Base-by-base conservation (phyloP, 1,139 yeast genomes). In the Sugiyamaella novakii region DNA sequence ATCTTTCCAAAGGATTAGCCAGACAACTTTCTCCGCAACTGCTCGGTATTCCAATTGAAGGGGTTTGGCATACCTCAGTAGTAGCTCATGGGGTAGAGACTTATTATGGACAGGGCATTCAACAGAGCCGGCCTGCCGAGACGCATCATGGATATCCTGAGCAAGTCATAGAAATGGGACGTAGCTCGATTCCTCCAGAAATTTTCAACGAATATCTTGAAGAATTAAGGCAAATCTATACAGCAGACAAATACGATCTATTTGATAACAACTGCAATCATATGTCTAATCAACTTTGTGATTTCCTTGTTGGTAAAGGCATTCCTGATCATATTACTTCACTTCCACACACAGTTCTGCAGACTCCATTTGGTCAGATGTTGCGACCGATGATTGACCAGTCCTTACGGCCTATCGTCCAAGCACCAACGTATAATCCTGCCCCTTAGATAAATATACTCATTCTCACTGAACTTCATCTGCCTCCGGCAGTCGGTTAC, bases 191-290 rank as follows among this genome's bases (percentile, higher is more conserved):
- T 2, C 75, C 79, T 11, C 69, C 70, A 31, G 86, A 80, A 7
- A 67, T 81, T 3, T 69, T 81, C 27, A 65, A 68, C 18, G 87
- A 80, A 40, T 82, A 74, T 59, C 57, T 83, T 40, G 70, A 69
- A 2, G 84, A 81, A 41, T 64, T 82, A 31, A 67, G 67, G 21
- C 72, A 71, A 10, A 76, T 72, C 21, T 82, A 74, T 59, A 71
- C 74, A 31, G 76, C 79, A 1, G 68, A 68, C 6, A 71, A 67
- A 19, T 83, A 83, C 62, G 81, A 82, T 55, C 66, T 83, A 54
- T 81, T 83, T 54, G 77, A 77, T 48, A 83, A 83, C 65, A 83
- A 83, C 61, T 83, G 89, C 64, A 83, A 83, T 65, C 85, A 83
- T 57, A 82, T 83, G 66, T 74, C 84, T 12, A 77, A 81, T 55